Evolutionary conservation across 495 filamentous ascomycete genomes (phyloP).

Genomic region (Aspergillus incahuasiensis): DNA sequence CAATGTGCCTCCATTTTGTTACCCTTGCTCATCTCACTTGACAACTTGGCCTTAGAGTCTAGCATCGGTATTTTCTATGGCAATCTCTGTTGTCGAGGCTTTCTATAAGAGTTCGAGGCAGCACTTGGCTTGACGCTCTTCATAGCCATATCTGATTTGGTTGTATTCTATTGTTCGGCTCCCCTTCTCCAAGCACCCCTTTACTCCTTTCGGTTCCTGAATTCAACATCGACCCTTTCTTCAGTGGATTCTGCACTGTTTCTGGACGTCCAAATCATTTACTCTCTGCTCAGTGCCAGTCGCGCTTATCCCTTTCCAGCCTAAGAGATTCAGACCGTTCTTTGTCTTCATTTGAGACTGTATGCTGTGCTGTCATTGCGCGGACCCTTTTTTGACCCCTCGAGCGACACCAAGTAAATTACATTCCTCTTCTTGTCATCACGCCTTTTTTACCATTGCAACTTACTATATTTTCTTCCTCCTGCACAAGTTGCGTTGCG

Average conservation of each 20-base stretch:
- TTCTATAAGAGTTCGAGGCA: neutral
- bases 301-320: conserved; percentile 13
- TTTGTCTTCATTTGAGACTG: conserved; percentile 13
- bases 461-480: conserved; percentile 16
- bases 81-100: neutral
- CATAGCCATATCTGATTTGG: neutral
- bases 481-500: neutral
- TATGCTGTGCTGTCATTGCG: conserved; percentile 13
- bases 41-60: neutral
- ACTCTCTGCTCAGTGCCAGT: neutral
- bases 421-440: conserved; percentile 20
- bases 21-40: neutral
- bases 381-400: conserved; percentile 20
- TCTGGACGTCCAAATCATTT: neutral
- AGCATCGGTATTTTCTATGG: neutral
- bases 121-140: neutral
- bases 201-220: conserved; percentile 11
- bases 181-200: conserved; percentile 10
- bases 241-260: neutral
- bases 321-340: neutral
- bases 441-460: conserved; percentile 21
- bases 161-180: conserved; percentile 1
- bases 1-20: neutral
- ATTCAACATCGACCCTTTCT: neutral
- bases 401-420: conserved; percentile 4